A percentile compares a stretch with the other conserved stretches of the same genome.
These are phyloP conservation scores for Candida hispaniensis DNA, from an alignment of 805 yeast species.

Conservation along the genomic window DNA sequence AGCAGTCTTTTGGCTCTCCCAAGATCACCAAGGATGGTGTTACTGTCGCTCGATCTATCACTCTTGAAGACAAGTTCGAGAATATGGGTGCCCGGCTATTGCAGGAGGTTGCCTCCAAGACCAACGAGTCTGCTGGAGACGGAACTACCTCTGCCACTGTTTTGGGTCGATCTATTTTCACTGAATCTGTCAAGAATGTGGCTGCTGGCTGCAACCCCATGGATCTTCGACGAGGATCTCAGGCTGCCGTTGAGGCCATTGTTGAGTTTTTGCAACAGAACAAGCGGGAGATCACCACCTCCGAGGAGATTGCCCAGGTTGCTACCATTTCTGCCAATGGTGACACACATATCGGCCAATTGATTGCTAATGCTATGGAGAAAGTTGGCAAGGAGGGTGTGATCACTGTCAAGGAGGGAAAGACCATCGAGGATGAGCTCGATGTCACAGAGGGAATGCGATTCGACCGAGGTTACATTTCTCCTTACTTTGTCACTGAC, in stretches of 20 bases:
- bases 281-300: constrained; percentile 87
- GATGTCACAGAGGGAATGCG: constrained; percentile 98
- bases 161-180: constrained; percentile 87
- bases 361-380: constrained; percentile 93
- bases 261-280: constrained; percentile 71
- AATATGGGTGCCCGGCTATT: constrained; percentile 91
- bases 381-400: constrained; percentile 99
- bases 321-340: constrained; percentile 98
- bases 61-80: constrained; percentile 81
- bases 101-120: constrained; percentile 94
- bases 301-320: constrained; percentile 93
- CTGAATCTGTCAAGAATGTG: constrained; percentile 90
- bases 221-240: constrained; percentile 95
- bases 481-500: constrained; percentile 93
- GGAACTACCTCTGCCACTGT: constrained; percentile 98
- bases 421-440: constrained; percentile 89
- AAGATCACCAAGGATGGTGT: constrained; percentile 99
- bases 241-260: constrained; percentile 91
- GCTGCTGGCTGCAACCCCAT: constrained; percentile 99
- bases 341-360: constrained; percentile 79
- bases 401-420: constrained; percentile 94
- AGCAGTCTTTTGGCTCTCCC: constrained; percentile 93
- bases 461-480: constrained; percentile 93
- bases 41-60: constrained; percentile 82
- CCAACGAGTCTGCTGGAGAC: constrained; percentile 96